These are phyloP conservation scores for Penicillium sp. DNA, from an alignment of 2,329 filamentous ascomycete genomes.

Conservation along the genomic window DNA sequence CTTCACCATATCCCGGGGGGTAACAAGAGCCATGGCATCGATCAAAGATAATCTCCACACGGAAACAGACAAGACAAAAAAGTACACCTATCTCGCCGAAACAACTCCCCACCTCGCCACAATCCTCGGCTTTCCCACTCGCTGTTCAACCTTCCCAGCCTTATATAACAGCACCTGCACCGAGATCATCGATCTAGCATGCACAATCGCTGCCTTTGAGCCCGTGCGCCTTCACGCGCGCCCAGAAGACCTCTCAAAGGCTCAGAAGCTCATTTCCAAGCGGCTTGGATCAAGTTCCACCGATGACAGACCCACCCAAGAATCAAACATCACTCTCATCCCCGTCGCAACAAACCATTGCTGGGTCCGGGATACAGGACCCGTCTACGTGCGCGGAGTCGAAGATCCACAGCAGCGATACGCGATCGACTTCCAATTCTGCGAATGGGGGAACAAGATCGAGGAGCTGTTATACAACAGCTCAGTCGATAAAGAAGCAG, in stretches of 20 bases:
- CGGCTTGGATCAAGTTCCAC: background rate
- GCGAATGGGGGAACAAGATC: conserved; percentile 25
- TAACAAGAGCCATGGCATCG: background rate
- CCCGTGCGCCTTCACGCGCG: conserved; percentile 32
- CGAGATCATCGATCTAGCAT: conserved; percentile 29
- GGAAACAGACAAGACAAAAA: conserved; percentile 9
- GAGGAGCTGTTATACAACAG: conserved; percentile 17
- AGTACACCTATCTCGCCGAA: conserved; percentile 24
- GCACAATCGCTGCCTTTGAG: conserved; percentile 32
- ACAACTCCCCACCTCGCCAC: conserved; percentile 26
- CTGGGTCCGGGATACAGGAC: conserved; percentile 34
- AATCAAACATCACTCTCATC: conserved; percentile 19
- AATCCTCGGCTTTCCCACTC: conserved; percentile 30
- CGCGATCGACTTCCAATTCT: conserved; percentile 25
- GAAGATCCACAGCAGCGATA: conserved; percentile 15
- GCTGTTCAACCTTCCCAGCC: conserved; percentile 20
- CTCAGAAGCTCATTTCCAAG: conserved; percentile 11
- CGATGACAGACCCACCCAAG: background rate
- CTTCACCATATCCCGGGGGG: no score
- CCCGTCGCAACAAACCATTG: conserved; percentile 24
- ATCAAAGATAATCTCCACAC: conserved; percentile 6
- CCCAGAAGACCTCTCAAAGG: conserved; percentile 22
- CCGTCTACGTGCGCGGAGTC: conserved; percentile 24
- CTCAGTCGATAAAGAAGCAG: conserved; percentile 7
- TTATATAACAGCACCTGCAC: conserved; percentile 21